Evolutionary conservation across 225 moss, liverwort and hornwort species (phyloP).

Genomic region (Physcomitrellopsis africana): DNA sequence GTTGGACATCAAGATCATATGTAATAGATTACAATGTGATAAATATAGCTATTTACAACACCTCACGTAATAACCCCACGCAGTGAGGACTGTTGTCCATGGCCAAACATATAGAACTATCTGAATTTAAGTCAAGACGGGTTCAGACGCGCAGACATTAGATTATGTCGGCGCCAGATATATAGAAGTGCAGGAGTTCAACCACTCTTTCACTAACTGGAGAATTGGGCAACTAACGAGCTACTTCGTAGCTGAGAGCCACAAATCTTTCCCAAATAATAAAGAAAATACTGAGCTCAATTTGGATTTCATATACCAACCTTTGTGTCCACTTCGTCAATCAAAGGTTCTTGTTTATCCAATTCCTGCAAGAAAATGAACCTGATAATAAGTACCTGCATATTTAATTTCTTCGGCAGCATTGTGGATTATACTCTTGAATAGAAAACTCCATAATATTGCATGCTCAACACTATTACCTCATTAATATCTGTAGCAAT

Average conservation of each 20-base stretch:
- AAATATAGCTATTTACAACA: too few relatives aligned
- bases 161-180: background rate
- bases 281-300: too few relatives aligned
- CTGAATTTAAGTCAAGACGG: background rate
- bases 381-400: background rate
- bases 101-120: background rate
- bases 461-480: constrained; percentile 35
- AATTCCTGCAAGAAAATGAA: constrained; percentile 53
- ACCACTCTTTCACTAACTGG: background rate
- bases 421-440: background rate
- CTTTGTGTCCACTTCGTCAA: constrained; percentile 80
- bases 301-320: constrained; percentile 30
- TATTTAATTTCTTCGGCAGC: background rate
- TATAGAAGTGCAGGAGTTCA: background rate
- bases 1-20: background rate
- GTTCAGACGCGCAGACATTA: background rate
- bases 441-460: background rate
- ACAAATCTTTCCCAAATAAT: background rate
- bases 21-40: too few relatives aligned
- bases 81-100: background rate
- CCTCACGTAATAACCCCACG: background rate
- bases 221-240: background rate
- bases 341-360: constrained; percentile 66
- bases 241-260: background rate
- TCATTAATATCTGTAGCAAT: constrained; percentile 84